A percentile compares a stretch with the other conserved stretches of the same genome.
phyloP scores from a whole-genome alignment of 192 early-diverging fungal species.

The Gigaspora rosea region DNA sequence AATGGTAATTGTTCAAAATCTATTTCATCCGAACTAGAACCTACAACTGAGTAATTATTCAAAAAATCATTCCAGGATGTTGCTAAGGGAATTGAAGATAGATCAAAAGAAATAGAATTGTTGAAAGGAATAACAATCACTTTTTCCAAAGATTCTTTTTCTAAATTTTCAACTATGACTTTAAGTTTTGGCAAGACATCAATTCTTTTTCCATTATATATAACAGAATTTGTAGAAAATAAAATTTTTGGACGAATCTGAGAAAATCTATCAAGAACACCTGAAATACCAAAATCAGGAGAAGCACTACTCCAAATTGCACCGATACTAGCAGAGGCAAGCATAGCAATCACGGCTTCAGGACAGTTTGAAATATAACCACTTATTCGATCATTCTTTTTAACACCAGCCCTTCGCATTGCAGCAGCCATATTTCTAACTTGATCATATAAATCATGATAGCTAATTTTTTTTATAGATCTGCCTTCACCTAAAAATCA shows the following conservation, averaged over 20 bases:
- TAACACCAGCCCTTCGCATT: constrained; percentile 70
- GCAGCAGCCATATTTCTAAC: constrained; percentile 75
- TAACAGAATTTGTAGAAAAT: constrained; percentile 87
- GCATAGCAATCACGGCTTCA: constrained; percentile 80
- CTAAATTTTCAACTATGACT: constrained; percentile 64
- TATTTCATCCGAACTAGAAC: constrained; percentile 40
- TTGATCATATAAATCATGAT: constrained; percentile 67
- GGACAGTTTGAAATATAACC: constrained; percentile 88
- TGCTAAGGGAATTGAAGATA: constrained; percentile 23
- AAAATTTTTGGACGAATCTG: constrained; percentile 92
- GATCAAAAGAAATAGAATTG: not conserved
- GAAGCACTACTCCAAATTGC: constrained; percentile 95
- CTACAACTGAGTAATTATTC: not conserved
- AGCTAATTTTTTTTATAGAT: constrained; percentile 52
- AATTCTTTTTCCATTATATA: constrained; percentile 87
- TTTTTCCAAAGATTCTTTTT: constrained; percentile 65
- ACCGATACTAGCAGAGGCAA: constrained; percentile 79
- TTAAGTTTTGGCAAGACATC: constrained; percentile 77
- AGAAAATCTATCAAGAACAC: constrained; percentile 89
- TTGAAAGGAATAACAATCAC: constrained; percentile 80
- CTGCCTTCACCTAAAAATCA: constrained; percentile 48
- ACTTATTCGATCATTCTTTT: constrained; percentile 80
- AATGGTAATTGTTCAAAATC: constrained; percentile 86
- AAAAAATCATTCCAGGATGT: constrained; percentile 55
- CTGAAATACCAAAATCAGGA: constrained; percentile 90